Percentiles rank a stretch among this genome's conserved stretches.
These are phyloP conservation scores for Neurospora tetrasperma DNA, from an alignment of 495 filamentous ascomycete genomes.

Conservation along the genomic window DNA sequence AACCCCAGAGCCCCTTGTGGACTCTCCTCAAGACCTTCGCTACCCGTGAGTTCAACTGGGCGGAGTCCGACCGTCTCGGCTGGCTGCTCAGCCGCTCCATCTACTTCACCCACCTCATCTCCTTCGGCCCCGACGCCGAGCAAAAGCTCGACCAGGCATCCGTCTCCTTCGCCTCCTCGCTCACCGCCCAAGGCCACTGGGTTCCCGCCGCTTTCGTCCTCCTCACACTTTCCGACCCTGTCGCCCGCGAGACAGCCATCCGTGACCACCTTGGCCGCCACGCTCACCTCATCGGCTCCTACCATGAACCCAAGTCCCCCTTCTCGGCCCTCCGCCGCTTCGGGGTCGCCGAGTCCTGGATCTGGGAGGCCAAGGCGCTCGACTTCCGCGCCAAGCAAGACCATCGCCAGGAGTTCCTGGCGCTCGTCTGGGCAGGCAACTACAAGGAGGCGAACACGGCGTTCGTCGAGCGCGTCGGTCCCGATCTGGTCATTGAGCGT, in stretches of 20 bases:
- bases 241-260: slow-evolving; percentile 54
- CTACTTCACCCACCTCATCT: slow-evolving; percentile 35
- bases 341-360: slow-evolving; percentile 62
- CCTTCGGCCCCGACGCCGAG: slow-evolving; percentile 29
- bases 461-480: slow-evolving; percentile 67
- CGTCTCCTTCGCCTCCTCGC: slow-evolving; percentile 59
- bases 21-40: slow-evolving; percentile 73
- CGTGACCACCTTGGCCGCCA: slow-evolving; percentile 61
- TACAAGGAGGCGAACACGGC: slow-evolving; percentile 76
- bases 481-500: slow-evolving; percentile 63
- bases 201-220: slow-evolving; percentile 62
- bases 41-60: slow-evolving; percentile 47
- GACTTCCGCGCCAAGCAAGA: slow-evolving; percentile 58
- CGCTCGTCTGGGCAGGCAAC: slow-evolving; percentile 62
- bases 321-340: slow-evolving; percentile 36
- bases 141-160: slow-evolving; percentile 56
- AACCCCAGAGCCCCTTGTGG: slow-evolving; percentile 73
- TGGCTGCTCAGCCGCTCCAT: slow-evolving; percentile 67
- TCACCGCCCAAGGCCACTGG: slow-evolving; percentile 59
- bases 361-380: slow-evolving; percentile 81
- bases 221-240: slow-evolving; percentile 57
- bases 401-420: slow-evolving; percentile 56
- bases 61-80: slow-evolving; percentile 53
- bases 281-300: slow-evolving; percentile 39
- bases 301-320: slow-evolving; percentile 4